Evolutionary conservation across 805 yeast genomes (phyloP).

Genomic region (Myxozyma nipponensis): DNA sequence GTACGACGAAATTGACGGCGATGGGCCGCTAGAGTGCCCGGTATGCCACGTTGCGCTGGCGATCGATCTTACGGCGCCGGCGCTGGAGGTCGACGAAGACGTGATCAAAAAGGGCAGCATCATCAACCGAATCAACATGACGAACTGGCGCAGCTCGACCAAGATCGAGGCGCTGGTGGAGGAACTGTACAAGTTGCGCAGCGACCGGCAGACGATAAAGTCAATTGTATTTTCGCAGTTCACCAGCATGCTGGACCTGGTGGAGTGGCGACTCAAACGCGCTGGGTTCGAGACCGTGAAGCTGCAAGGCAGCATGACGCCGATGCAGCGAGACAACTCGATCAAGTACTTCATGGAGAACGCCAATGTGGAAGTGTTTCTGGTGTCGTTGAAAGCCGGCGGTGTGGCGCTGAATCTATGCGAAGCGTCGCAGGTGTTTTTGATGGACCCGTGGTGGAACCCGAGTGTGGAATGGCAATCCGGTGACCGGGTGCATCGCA

Average conservation of each 20-base stretch:
- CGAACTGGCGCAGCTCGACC: conserved; percentile 88
- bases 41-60: conserved; percentile 93
- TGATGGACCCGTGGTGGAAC: conserved; percentile 99
- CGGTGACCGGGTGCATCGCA: conserved; percentile 96
- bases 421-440: conserved; percentile 94
- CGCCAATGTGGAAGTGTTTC: conserved; percentile 84
- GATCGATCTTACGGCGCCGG: conserved; percentile 83
- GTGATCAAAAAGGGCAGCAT: conserved; percentile 59
- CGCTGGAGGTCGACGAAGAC: conserved; percentile 58
- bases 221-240: conserved; percentile 97
- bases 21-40: conserved; percentile 72
- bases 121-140: conserved; percentile 79
- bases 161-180: conserved; percentile 95
- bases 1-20: conserved; percentile 50
- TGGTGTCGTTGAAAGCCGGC: conserved; percentile 95
- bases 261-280: conserved; percentile 90
- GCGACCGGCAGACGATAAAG: conserved; percentile 84
- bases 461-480: conserved; percentile 98
- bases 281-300: conserved; percentile 96
- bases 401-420: conserved; percentile 96
- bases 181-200: conserved; percentile 79
- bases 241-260: conserved; percentile 91
- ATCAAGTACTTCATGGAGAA: conserved; percentile 90
- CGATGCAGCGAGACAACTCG: conserved; percentile 87
- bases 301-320: conserved; percentile 95